Conservation (phyloP, 805 yeast species). For the Lipomyces kockii region DNA sequence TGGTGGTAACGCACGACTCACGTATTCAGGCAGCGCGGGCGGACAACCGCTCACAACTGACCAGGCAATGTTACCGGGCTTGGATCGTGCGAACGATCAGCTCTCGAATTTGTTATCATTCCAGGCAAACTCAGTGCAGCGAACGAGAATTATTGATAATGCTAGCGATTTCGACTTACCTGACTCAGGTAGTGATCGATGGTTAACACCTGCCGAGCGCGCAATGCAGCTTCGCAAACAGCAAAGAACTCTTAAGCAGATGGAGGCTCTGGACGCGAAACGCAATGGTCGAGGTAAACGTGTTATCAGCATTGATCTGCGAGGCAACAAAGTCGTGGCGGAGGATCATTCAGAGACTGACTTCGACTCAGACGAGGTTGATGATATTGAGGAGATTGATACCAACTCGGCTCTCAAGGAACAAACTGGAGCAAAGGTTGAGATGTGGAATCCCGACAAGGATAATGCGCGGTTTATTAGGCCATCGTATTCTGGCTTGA, state of each 20-base stretch:
- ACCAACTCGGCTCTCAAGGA: constrained; percentile 5
- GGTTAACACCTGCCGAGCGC: constrained; percentile 85
- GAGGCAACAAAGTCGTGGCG: constrained; percentile 77
- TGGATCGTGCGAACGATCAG: constrained; percentile 70
- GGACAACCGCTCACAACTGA: constrained; percentile 19
- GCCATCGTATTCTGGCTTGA: constrained; percentile 17
- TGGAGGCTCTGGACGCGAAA: constrained; percentile 61
- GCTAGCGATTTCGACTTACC: constrained; percentile 86
- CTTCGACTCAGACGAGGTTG: constrained; percentile 44
- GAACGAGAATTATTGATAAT: constrained; percentile 90
- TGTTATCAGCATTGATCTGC: constrained; percentile 76
- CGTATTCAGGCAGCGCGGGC: constrained; percentile 32
- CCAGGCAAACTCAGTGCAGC: constrained; percentile 84
- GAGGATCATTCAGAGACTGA: constrained; percentile 49
- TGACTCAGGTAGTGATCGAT: constrained; percentile 58
- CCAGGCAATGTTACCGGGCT: constrained; percentile 27
- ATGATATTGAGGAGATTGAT: constrained; percentile 37
- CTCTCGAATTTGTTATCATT: constrained; percentile 74
- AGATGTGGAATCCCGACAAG: constrained; percentile 25
- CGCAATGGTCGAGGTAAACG: constrained; percentile 74
- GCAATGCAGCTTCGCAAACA: constrained; percentile 86
- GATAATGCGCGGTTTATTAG: constrained; percentile 19
- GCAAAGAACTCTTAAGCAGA: constrained; percentile 70
- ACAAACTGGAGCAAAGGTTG: constrained; percentile 15
- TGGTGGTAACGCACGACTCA: constrained; percentile 16